Base-by-base conservation (phyloP, 2,329 filamentous ascomycete genomes). In the Camillea tinctor region DNA sequence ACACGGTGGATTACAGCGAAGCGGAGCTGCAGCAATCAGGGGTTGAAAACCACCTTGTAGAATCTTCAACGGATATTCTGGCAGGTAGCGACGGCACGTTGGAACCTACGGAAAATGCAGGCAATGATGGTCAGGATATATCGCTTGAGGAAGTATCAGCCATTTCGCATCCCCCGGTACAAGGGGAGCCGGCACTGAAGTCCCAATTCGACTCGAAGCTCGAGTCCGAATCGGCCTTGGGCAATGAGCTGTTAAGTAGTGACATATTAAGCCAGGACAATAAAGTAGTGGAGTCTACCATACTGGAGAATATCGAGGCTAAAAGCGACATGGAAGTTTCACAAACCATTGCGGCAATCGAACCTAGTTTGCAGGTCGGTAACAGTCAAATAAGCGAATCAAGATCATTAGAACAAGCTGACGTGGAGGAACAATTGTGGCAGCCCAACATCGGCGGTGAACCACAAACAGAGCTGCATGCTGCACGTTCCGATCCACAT, bases 401-500 rank as follows among this genome's bases (percentile, higher is more conserved):
- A 23, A 64, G 65, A 59, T 55, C 57, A 56, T 55, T 61, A 24
- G 61, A 61, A 53, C 57, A 59, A 44, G 57, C 55, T 51, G 57
- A 66, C 56, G 64, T 66, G 61, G 65, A 65, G 60, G 63, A 68
- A 62, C 58, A 58, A 54, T 48, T 50, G 24, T 56, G 60, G 65
- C 60, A 65, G 56, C 63, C 62, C 61, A 61, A 67, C 56, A 20
- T 57, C 52, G 52, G 67, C 66, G 65, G 64, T 70, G 66, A 69
- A 65, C 61, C 64, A n/a, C 52, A 66, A 57, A 61, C 30, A 23
- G 64, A 61, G 48, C 64, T 56, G 55, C 61, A 54, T 48, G 62
- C 59, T 66, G 64, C 65, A 58, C 60, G 55, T 56, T 52, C 50
- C 44, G 63, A 61, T 62, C 61, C 62, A 63, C 59, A 23, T 17